Evolutionary conservation across 2,329 filamentous ascomycete genomes (phyloP), one percentile per base, ranked within the genome.

Genomic region (Penicillium palitans): DNA sequence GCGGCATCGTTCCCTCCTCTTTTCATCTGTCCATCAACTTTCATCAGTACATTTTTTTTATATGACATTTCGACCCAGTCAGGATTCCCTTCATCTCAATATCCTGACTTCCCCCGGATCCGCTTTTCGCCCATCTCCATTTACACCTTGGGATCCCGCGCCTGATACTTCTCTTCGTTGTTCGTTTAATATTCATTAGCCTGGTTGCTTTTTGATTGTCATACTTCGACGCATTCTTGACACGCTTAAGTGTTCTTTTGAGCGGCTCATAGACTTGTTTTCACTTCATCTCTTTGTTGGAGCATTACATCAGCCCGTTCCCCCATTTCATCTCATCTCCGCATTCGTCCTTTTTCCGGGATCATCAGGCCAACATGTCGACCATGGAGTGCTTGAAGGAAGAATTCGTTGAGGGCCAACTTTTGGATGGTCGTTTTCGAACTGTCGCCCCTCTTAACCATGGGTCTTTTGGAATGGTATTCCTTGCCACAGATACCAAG

Each of bases 391-490:
- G 66, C 59, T 63, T 74, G 52, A 74, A 70, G 63, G 69, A 72
- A 58, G 71, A 68, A 39, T 76, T 76, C 52, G 66, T 72, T 39
- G 63, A 70, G 57, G 73, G 70, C 6, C 60, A 72, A 57, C 69
- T 78, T 52, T 60, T 76, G 60, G 74, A 75, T 64, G 92, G 91
- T 76, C 93, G 95, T 67, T 99, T 95, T 77, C 83, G 90, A 79
- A 96, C 93, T 57, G 84, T 97, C 72, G 90, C 93, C 67, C 93
- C 95, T 58, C 89, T 99, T 80, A 99, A 99, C 75, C 92, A 97
- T 84, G 95, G 95, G 68, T 98, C 95, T 56, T 99, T 98, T 73
- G 95, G 95, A 73, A 96, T 98, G 91, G 95, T 99, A 70, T 97
- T 97, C 78, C 88, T 92, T 79, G 95, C 93, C 60, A 89, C 84